Conservation (phyloP, 1,139 yeast genomes). For the Meyerozyma guilliermondii region DNA sequence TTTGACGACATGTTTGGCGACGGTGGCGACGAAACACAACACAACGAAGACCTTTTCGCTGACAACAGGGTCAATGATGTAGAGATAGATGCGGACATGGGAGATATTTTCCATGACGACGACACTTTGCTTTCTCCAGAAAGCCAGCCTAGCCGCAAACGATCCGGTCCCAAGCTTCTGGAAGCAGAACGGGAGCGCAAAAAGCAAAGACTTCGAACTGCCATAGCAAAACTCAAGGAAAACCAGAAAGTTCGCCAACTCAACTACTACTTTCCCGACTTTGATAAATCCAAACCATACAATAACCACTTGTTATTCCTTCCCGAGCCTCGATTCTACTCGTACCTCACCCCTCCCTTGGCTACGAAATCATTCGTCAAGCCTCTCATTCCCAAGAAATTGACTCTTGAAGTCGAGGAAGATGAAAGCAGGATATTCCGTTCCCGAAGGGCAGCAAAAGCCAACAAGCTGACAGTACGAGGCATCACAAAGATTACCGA, state of each 20-base stretch:
- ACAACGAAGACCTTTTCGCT: constrained; percentile 8
- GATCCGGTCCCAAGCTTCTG: constrained; percentile 15
- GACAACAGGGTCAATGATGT: constrained; percentile 15
- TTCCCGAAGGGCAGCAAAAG: constrained; percentile 15
- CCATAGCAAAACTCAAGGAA: constrained; percentile 30
- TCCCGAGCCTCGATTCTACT: constrained; percentile 52
- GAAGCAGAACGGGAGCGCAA: constrained; percentile 18
- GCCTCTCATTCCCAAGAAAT: constrained; percentile 59
- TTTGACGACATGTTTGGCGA: constrained; percentile 49
- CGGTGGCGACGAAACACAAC: constrained; percentile 26
- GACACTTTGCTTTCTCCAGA: constrained; percentile 11
- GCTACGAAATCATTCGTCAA: constrained; percentile 33
- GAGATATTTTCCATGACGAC: constrained; percentile 30
- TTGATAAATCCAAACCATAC: constrained; percentile 49
- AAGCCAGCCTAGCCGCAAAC: constrained; percentile 12
- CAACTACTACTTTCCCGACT: constrained; percentile 58
- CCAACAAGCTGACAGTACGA: constrained; percentile 1
- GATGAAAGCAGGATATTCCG: constrained; percentile 44
- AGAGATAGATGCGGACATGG: constrained; percentile 27
- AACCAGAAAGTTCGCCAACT: constrained; percentile 32
- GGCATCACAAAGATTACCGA: constrained; percentile 22
- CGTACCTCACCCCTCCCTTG: constrained; percentile 48
- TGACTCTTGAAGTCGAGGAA: constrained; percentile 42
- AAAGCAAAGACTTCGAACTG: constrained; percentile 21
- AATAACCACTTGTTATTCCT: constrained; percentile 66